Percentiles rank a stretch among this genome's conserved stretches.
These are phyloP conservation scores for Naganishia sp. DNA, from an alignment of 1,284 basidiomycete species.

Conservation along the genomic window DNA sequence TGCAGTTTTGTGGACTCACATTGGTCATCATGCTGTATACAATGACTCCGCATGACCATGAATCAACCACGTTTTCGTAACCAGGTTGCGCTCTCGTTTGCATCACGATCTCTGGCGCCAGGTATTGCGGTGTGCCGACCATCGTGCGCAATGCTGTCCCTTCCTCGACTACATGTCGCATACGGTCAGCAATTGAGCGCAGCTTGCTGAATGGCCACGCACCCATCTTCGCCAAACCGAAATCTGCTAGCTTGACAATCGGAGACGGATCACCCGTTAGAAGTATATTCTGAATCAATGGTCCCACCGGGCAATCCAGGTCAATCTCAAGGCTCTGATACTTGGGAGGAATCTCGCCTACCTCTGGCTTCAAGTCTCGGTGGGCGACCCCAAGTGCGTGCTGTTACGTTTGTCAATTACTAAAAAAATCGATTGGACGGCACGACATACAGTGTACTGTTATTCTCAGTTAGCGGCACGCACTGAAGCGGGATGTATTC, in stretches of 20 bases:
- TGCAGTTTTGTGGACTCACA: constrained; percentile 26
- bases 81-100: constrained; percentile 64
- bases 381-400: constrained; percentile 64
- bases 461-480: background rate
- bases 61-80: constrained; percentile 81
- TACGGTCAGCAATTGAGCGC: background rate
- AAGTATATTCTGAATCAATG: constrained; percentile 49
- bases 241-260: constrained; percentile 71
- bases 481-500: background rate
- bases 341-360: background rate
- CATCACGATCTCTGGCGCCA: constrained; percentile 84
- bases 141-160: constrained; percentile 51
- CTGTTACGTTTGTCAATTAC: constrained; percentile 33
- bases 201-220: constrained; percentile 39
- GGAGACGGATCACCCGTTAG: constrained; percentile 40
- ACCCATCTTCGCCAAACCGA: constrained; percentile 86
- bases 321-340: no score
- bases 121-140: constrained; percentile 60
- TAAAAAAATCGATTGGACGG: background rate
- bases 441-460: constrained; percentile 45
- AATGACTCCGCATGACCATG: constrained; percentile 91
- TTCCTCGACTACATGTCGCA: constrained; percentile 39
- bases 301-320: background rate
- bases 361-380: constrained; percentile 87
- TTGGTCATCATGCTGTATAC: constrained; percentile 63